Evolutionary conservation across 2,329 filamentous ascomycete species (phyloP).

Genomic region (Penicillium hordei): DNA sequence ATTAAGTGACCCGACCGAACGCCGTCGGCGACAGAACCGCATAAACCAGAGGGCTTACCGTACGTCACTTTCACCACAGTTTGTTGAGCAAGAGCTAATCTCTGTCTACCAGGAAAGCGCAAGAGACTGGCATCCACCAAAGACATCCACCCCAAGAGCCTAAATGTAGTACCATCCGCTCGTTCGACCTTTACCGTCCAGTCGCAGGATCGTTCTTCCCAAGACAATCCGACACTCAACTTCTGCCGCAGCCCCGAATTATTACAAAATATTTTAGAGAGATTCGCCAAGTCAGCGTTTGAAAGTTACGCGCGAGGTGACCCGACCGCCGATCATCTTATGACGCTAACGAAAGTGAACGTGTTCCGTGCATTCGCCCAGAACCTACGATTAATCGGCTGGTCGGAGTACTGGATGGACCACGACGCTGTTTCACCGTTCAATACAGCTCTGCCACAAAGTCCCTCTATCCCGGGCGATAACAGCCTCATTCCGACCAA

Average conservation of each 20-base stretch:
- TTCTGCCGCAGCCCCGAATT: neutral
- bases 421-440: too few relatives aligned
- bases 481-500: too few relatives aligned
- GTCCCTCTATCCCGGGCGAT: too few relatives aligned
- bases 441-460: too few relatives aligned
- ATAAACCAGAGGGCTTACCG: conserved; percentile 34
- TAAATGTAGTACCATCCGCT: neutral
- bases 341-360: too few relatives aligned
- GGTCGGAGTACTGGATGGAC: too few relatives aligned
- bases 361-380: too few relatives aligned
- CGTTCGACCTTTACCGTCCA: conserved; percentile 3
- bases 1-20: conserved; percentile 23
- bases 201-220: neutral
- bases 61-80: conserved; percentile 7
- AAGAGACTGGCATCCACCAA: conserved; percentile 19
- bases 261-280: conserved; percentile 10
- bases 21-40: conserved; percentile 30
- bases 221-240: neutral
- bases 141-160: too few relatives aligned
- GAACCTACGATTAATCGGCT: too few relatives aligned
- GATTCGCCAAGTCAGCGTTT: conserved; percentile 25
- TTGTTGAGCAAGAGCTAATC: neutral
- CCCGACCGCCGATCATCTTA: too few relatives aligned
- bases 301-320: conserved; percentile 11
- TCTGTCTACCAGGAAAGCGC: conserved; percentile 19